Percentiles rank a stretch among this genome's conserved stretches.
These are phyloP conservation scores for Carallia brachiata DNA, from an alignment of 345 rosid species.

Conservation along the genomic window DNA sequence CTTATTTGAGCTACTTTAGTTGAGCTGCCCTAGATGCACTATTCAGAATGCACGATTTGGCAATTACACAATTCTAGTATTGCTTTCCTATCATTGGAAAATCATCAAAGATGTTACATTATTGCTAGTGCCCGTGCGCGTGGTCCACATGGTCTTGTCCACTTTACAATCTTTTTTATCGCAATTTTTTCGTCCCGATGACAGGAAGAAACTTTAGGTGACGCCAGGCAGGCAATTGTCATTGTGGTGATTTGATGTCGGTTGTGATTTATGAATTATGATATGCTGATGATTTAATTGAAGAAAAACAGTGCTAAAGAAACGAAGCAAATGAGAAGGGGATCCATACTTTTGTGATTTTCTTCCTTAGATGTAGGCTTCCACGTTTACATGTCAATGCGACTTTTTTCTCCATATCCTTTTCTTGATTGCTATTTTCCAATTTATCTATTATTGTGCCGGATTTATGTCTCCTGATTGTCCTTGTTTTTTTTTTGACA, in stretches of 20 bases:
- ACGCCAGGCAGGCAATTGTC: constrained; percentile 21
- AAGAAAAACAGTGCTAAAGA: constrained; percentile 8
- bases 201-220: constrained; percentile 21
- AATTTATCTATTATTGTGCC: too few relatives aligned
- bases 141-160: constrained; percentile 15
- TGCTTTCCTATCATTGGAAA: constrained; percentile 29
- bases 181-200: constrained; percentile 10
- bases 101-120: constrained; percentile 14
- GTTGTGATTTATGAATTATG: neutral
- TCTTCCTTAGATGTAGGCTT: neutral
- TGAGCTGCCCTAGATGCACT: too few relatives aligned
- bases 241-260: constrained; percentile 31
- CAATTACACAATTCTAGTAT: constrained; percentile 2
- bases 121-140: constrained; percentile 13
- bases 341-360: neutral
- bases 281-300: constrained; percentile 6
- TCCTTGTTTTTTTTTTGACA: neutral
- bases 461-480: neutral
- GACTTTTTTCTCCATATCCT: neutral
- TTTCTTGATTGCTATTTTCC: neutral
- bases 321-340: constrained; percentile 8
- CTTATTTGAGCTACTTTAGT: too few relatives aligned
- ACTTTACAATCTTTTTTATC: constrained; percentile 8
- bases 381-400: neutral
- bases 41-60: too few relatives aligned